Conservation (phyloP, 345 rosid species). For the Cochlearia excelsa region DNA sequence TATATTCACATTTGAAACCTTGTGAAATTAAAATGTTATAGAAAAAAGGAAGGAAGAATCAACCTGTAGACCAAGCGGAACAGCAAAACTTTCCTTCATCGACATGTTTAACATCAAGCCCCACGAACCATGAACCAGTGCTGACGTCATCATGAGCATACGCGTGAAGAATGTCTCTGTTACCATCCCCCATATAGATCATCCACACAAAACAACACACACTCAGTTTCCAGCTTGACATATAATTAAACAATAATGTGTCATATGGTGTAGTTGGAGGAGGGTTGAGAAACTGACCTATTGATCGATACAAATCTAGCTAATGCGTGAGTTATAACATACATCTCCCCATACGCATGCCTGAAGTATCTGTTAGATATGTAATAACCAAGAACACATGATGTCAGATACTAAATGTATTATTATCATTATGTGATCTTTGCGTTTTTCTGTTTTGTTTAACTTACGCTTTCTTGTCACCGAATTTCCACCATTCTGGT, state of each 20-base stretch:
- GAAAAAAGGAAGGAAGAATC: background rate
- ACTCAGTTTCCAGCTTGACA: background rate
- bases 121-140: slow-evolving; percentile 76
- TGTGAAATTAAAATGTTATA: too few species aligned
- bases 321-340: slow-evolving; percentile 59
- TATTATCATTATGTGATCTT: background rate
- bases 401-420: background rate
- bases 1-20: background rate
- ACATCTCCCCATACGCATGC: slow-evolving; percentile 80
- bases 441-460: slow-evolving; percentile 3
- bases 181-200: slow-evolving; percentile 1
- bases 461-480: slow-evolving; percentile 73
- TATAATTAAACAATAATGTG: too few species aligned
- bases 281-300: slow-evolving; percentile 41
- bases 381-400: slow-evolving; percentile 13
- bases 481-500: slow-evolving; percentile 98
- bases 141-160: slow-evolving; percentile 76
- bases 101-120: slow-evolving; percentile 62
- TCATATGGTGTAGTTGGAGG: background rate
- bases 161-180: slow-evolving; percentile 58
- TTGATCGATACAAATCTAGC: slow-evolving; percentile 70
- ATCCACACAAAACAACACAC: slow-evolving; percentile 11
- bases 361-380: slow-evolving; percentile 58
- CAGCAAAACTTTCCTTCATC: slow-evolving; percentile 75
- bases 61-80: slow-evolving; percentile 75